phyloP scores from a whole-genome alignment of 495 filamentous ascomycete species.

The Aspergillus cavernicola region DNA sequence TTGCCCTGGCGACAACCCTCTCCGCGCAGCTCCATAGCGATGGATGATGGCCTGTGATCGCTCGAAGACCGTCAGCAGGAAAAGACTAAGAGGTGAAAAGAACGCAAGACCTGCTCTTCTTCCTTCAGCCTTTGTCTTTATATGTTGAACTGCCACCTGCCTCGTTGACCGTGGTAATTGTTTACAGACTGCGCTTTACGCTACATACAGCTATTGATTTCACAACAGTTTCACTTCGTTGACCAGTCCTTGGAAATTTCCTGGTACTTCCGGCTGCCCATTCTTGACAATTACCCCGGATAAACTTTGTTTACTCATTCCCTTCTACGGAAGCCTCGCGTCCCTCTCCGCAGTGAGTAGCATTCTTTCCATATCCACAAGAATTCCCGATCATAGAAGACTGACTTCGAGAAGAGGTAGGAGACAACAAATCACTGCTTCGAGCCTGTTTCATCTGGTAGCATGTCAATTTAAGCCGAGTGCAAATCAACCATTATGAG shows the following conservation, averaged over 20 bases:
- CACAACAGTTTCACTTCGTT: too few species aligned
- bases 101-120: background rate
- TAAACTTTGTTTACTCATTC: slow-evolving; percentile 8
- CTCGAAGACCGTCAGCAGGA: slow-evolving; percentile 10
- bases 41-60: slow-evolving; percentile 8
- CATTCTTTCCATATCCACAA: slow-evolving; percentile 8
- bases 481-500: slow-evolving; percentile 25
- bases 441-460: slow-evolving; percentile 8
- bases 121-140: background rate
- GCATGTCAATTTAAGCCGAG: slow-evolving; percentile 27
- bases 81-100: background rate
- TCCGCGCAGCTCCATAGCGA: slow-evolving; percentile 17
- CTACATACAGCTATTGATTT: background rate
- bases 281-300: slow-evolving; percentile 2
- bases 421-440: background rate
- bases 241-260: too few species aligned
- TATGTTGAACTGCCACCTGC: too few species aligned
- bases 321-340: background rate
- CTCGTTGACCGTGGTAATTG: slow-evolving; percentile 6
- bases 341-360: slow-evolving; percentile 10
- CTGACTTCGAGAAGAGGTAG: background rate
- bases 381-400: background rate
- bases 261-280: too few species aligned
- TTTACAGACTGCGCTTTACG: background rate
- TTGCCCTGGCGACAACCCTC: slow-evolving; percentile 30